Evolutionary conservation across 2,329 filamentous ascomycete species (phyloP).

Genomic region (Exophiala spinifera): DNA sequence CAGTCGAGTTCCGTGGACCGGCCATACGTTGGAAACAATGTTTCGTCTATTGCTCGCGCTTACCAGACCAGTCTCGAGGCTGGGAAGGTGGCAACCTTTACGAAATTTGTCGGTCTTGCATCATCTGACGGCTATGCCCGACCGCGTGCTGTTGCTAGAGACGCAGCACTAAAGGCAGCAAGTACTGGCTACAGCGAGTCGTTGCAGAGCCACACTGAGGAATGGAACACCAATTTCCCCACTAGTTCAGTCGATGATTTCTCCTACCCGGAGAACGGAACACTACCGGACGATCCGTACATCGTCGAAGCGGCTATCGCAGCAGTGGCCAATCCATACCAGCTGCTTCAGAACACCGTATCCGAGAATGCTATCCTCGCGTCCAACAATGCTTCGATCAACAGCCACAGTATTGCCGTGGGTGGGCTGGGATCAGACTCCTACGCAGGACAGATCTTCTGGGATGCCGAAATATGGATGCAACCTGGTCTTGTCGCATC

Average conservation of each 20-base stretch:
- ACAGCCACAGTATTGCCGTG: constrained; percentile 64
- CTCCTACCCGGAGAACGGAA: constrained; percentile 54
- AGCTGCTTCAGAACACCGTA: constrained; percentile 50
- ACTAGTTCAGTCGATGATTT: constrained; percentile 63
- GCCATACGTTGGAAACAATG: constrained; percentile 53
- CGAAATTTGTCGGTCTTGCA: constrained; percentile 67
- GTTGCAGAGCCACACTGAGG: constrained; percentile 54
- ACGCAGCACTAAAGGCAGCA: constrained; percentile 52
- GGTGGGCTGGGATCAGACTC: constrained; percentile 65
- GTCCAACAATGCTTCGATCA: constrained; percentile 48
- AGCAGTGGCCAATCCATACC: constrained; percentile 48
- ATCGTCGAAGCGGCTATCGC: constrained; percentile 54
- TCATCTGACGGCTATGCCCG: constrained; percentile 65
- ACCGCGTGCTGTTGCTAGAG: constrained; percentile 53
- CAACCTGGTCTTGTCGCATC: constrained; percentile 63
- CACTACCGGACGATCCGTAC: constrained; percentile 55
- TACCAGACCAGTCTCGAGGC: constrained; percentile 53
- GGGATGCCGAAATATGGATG: constrained; percentile 68
- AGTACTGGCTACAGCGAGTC: constrained; percentile 55
- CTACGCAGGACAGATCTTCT: constrained; percentile 65
- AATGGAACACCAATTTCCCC: constrained; percentile 62
- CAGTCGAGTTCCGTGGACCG: constrained; percentile 40
- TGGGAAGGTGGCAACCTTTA: constrained; percentile 54
- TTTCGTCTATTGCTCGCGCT: constrained; percentile 63
- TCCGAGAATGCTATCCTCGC: constrained; percentile 53